Base-by-base conservation (phyloP, 768 basidiomycete genomes). In the Vararia minispora region DNA sequence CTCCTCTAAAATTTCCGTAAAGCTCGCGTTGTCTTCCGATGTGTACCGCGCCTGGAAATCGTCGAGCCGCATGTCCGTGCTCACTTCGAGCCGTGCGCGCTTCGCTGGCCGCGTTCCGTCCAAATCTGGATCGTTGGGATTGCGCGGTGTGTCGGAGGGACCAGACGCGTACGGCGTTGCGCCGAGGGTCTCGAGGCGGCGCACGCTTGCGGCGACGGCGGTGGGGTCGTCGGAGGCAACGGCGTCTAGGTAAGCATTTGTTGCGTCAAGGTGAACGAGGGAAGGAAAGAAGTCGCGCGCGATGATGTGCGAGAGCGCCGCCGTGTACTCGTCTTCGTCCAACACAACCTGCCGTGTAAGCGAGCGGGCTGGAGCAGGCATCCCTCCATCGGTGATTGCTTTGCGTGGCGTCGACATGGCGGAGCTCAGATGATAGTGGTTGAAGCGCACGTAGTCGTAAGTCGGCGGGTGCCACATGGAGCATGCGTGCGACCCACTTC, bases 261-360 rank as follows among this genome's bases (percentile, higher is more conserved):
- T 85, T 14, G 88, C 85, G 49, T 92, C 86, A 20, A 94, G 71
- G 49, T 88, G 86, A 13, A 81, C 76, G 8, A 98, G 73, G 10
- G 88, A 88, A 0, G 95, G 95, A 53, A 98, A 99, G 71, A 99
- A 99, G 62, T 98, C 94, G 34, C 95, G 80, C 27, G 87, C 84
- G 52, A 98, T 98, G 52, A 98, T 97, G 33, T 78, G 72, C 9
- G 87, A 88, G 16, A 99, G 69, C 1, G 84, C 85, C 32, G 74
- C 77, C 2, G 89, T 91, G 58, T 98, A 98, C 55, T 91, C 89
- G 46, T 98, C 95, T 65, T 99, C 95, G 34, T 88, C 84, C 11
- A 87, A 71, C 11, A 88, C 68, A 10, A 68, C 52, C 51, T 89
- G 86, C 11, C 67, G 62, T 53, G 82, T 82, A 40, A 89, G 64